A percentile compares a stretch with the other conserved stretches of the same genome.
These are phyloP conservation scores for Desmodesmus armatus DNA, from an alignment of 139 green algal genomes.

Conservation along the genomic window DNA sequence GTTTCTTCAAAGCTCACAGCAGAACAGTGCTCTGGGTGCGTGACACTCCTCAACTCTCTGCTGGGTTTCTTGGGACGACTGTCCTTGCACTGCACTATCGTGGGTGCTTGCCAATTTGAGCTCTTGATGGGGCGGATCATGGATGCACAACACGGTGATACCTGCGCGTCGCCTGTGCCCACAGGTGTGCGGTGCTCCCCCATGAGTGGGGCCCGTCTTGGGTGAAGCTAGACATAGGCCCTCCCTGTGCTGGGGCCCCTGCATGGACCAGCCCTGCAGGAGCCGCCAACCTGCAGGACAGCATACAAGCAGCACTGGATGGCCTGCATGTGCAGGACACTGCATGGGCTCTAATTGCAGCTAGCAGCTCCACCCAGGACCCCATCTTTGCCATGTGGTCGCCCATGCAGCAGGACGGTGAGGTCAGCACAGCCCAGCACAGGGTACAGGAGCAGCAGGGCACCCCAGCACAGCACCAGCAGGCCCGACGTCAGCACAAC, in stretches of 20 bases:
- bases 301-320: constrained; percentile 25
- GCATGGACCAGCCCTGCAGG: constrained; percentile 17
- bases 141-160: no score
- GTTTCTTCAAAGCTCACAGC: no score
- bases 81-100: no score
- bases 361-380: neutral
- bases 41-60: no score
- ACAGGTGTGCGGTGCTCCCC: constrained; percentile 13
- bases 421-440: neutral
- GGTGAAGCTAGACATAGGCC: constrained; percentile 56
- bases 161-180: no score
- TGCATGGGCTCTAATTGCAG: constrained; percentile 1
- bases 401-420: neutral
- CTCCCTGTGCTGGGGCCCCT: neutral
- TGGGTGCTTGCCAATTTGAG: no score
- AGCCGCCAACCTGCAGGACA: constrained; percentile 16
- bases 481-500: no score
- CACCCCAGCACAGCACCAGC: neutral
- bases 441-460: neutral
- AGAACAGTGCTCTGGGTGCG: no score
- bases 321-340: neutral
- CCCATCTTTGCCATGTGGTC: no score
- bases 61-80: no score
- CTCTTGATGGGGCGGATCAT: no score
- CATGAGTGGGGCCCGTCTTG: constrained; percentile 70